These are phyloP conservation scores for Solanum okadae DNA, from an alignment of 257 asterid genomes.

Conservation along the genomic window DNA sequence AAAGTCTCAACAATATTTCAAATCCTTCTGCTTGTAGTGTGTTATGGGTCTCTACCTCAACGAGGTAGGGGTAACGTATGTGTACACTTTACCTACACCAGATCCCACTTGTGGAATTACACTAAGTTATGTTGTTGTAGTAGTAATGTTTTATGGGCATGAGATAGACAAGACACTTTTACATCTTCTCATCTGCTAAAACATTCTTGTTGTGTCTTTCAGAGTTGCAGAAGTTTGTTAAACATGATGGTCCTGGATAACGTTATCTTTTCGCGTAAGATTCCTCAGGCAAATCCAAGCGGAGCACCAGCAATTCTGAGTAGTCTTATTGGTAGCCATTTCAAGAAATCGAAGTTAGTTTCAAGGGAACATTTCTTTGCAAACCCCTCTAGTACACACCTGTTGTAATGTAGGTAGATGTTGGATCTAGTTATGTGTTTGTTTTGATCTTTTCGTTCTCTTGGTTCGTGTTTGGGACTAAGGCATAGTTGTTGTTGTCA, in stretches of 20 bases:
- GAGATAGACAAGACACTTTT: neutral
- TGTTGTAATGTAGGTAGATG: slow-evolving; percentile 27
- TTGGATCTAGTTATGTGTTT: neutral
- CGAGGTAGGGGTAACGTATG: neutral
- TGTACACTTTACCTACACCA: neutral
- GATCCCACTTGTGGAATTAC: neutral
- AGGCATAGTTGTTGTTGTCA: neutral
- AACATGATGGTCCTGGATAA: slow-evolving; percentile 62
- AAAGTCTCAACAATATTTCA: neutral
- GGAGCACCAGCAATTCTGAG: slow-evolving; percentile 60
- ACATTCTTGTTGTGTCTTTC: slow-evolving; percentile 14
- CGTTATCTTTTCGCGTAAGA: slow-evolving; percentile 44
- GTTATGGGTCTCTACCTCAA: neutral
- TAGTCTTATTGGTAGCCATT: slow-evolving; percentile 35
- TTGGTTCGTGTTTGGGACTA: neutral
- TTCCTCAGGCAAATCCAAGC: slow-evolving; percentile 38
- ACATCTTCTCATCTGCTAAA: slow-evolving; percentile 5
- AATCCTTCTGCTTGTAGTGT: neutral
- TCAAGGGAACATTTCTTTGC: slow-evolving; percentile 68
- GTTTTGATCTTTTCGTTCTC: neutral
- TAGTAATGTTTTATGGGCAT: neutral
- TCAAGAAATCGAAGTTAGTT: slow-evolving; percentile 31
- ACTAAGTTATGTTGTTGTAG: neutral
- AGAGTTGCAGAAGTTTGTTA: slow-evolving; percentile 81
- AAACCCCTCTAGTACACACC: slow-evolving; percentile 49